Evolutionary conservation across 1,284 basidiomycete species (phyloP), one percentile per base, ranked within the genome.

Genomic region (Takashimella koratensis): DNA sequence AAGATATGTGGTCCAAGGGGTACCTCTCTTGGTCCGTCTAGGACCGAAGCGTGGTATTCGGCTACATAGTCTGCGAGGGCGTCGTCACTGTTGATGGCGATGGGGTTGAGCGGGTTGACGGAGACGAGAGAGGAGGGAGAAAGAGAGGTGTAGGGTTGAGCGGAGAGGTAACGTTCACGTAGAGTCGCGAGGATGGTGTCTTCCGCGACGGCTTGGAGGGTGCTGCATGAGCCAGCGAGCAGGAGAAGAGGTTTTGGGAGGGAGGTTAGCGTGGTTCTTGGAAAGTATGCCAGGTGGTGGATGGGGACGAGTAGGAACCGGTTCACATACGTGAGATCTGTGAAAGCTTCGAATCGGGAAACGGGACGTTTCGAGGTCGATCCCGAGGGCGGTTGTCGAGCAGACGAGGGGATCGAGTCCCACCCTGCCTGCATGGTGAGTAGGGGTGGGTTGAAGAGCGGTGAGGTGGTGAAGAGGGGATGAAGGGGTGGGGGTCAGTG

Each of bases 91-190:
- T 88, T 92, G 57, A 83, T 83, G 12, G 86, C 64, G 26, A 94
- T 80, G 66, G 88, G 89, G 73, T 90, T 91, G 79, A 93, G 86
- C 0, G 91, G 90, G 74, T 95, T 95, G 64, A 94, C 79, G 25
- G 87, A 87, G 59, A 95, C 84, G 60, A 94, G 77, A 6, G 80
- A 80, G 40, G 83, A 84, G 16, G 85, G 79, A 21, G 88, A 87
- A 53, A 92, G 74, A 58, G 71, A 79, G 24, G 90, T 91, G 78
- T 94, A 94, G 59, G 90, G 86, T 59, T 79, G 83, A 77, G 91
- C 87, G 1, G 83, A 79, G 79, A 90, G 84, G 76, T 92, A 94
- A 40, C 90, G 82, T 76, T 93, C 89, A 30, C 89, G 85, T 48
- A 94, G 81, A 58, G 86, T 88, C 58, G 87, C 83, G 3, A 76